Conservation (phyloP, 129 eudicot genomes). For the Artemisia tridentata region DNA sequence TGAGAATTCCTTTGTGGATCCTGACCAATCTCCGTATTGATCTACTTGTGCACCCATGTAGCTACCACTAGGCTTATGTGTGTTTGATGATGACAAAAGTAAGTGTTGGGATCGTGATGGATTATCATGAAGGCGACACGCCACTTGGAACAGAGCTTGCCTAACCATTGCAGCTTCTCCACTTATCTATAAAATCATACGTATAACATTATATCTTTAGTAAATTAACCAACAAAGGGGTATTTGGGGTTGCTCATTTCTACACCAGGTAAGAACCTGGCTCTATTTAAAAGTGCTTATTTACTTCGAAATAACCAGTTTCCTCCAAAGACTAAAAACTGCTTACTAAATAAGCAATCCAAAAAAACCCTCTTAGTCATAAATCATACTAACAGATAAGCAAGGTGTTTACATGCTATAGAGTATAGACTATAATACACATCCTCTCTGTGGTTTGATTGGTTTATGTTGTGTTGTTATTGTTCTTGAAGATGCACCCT, state of each 20-base stretch:
- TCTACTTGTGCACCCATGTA: slow-evolving; percentile 46
- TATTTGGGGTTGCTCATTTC: neutral
- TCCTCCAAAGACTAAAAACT: too few species aligned
- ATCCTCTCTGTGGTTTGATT: too few species aligned
- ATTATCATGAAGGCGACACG: slow-evolving; percentile 77
- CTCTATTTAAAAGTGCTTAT: too few species aligned
- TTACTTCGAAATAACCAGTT: too few species aligned
- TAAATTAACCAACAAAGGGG: neutral
- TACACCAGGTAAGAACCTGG: too few species aligned
- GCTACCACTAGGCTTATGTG: slow-evolving; percentile 49
- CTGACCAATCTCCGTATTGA: slow-evolving; percentile 55
- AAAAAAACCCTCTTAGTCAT: too few species aligned
- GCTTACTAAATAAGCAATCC: too few species aligned
- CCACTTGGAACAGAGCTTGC: slow-evolving; percentile 68
- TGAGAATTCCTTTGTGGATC: slow-evolving; percentile 58
- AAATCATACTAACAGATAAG: too few species aligned
- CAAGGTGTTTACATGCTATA: too few species aligned
- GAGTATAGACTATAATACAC: too few species aligned
- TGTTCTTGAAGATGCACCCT: slow-evolving; percentile 3
- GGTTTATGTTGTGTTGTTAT: too few species aligned
- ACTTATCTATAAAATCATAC: slow-evolving; percentile 44
- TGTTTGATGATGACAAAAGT: slow-evolving; percentile 60
- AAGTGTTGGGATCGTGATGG: slow-evolving; percentile 81
- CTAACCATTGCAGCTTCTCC: slow-evolving; percentile 67
- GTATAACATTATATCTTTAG: neutral